These are phyloP conservation scores for Vickermania ingenoplastis DNA, from an alignment of 208 protist species.

Conservation along the genomic window DNA sequence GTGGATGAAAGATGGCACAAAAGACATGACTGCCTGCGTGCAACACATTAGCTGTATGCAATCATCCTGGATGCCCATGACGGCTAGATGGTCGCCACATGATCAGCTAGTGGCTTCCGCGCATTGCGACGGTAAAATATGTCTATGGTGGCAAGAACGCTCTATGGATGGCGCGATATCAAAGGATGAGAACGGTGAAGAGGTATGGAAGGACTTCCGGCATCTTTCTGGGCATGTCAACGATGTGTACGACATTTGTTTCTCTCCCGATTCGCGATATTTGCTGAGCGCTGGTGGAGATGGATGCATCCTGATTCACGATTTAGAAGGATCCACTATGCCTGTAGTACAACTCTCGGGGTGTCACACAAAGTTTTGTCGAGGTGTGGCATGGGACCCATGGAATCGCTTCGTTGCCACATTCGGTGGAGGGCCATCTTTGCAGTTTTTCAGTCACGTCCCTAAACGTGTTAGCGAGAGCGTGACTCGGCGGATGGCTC, in stretches of 20 bases:
- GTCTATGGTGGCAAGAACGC: slow-evolving; percentile 70
- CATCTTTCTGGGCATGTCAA: slow-evolving; percentile 76
- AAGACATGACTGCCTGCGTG: slow-evolving; percentile 66
- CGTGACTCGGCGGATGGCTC: slow-evolving; percentile 19
- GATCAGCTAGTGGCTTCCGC: slow-evolving; percentile 69
- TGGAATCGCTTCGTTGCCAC: slow-evolving; percentile 58
- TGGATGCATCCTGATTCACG: slow-evolving; percentile 74
- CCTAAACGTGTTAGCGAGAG: slow-evolving; percentile 8
- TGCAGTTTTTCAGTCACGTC: slow-evolving; percentile 59
- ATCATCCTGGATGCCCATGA: slow-evolving; percentile 66
- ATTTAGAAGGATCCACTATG: slow-evolving; percentile 52
- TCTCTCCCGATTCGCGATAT: slow-evolving; percentile 76
- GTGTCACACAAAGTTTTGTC: slow-evolving; percentile 71
- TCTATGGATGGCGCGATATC: not conserved
- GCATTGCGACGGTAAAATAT: slow-evolving; percentile 80
- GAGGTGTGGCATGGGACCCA: slow-evolving; percentile 81
- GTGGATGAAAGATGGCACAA: slow-evolving; percentile 42
- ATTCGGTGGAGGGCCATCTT: slow-evolving; percentile 57
- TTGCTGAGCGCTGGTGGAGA: slow-evolving; percentile 65
- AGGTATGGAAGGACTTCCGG: slow-evolving; percentile 82
- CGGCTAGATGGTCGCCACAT: slow-evolving; percentile 76
- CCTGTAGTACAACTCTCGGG: slow-evolving; percentile 61
- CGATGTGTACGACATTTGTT: slow-evolving; percentile 80
- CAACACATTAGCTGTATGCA: slow-evolving; percentile 46
- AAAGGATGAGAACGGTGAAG: slow-evolving; percentile 8